Percentiles rank a stretch among this genome's conserved stretches.
Evolutionary conservation across 1,139 yeast species (phyloP).

Genomic region (Debaryomyces fabryi): DNA sequence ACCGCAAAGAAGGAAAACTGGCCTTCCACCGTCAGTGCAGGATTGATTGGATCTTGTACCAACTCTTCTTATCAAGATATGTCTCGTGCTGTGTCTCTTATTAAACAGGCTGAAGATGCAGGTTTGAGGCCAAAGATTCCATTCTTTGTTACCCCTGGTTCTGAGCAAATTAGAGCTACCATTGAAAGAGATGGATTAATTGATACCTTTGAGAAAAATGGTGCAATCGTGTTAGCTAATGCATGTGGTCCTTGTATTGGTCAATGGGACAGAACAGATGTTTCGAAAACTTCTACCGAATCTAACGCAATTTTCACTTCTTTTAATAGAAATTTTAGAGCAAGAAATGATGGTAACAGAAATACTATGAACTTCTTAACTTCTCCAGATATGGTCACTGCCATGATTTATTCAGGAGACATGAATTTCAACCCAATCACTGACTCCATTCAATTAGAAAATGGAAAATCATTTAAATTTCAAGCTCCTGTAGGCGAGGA

Average conservation of each 20-base stretch:
- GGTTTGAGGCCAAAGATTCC: conserved; percentile 94
- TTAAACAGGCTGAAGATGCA: conserved; percentile 77
- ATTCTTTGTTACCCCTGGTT: conserved; percentile 95
- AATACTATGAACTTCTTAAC: conserved; percentile 95
- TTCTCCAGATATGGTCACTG: conserved; percentile 96
- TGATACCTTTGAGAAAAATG: conserved; percentile 76
- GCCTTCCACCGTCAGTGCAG: conserved; percentile 84
- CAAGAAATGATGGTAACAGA: conserved; percentile 97
- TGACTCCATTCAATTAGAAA: conserved; percentile 65
- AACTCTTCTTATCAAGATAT: conserved; percentile 97
- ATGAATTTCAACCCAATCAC: conserved; percentile 85
- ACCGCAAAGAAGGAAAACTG: conserved; percentile 69
- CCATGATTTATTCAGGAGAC: conserved; percentile 92
- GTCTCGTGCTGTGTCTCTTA: conserved; percentile 90
- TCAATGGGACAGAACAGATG: conserved; percentile 88
- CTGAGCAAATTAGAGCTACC: conserved; percentile 98
- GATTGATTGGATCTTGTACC: conserved; percentile 96
- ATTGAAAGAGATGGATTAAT: conserved; percentile 92
- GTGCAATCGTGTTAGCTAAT: conserved; percentile 90
- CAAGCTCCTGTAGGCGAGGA: conserved; percentile 81
- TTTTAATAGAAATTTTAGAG: conserved; percentile 94
- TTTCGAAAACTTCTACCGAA: conserved; percentile 65
- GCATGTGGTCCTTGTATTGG: conserved; percentile 99
- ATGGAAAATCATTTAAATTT: conserved; percentile 76
- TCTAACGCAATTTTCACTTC: conserved; percentile 89